Evolutionary conservation across 2,329 filamentous ascomycete genomes (phyloP).

Genomic region (Scedosporium boydii): DNA sequence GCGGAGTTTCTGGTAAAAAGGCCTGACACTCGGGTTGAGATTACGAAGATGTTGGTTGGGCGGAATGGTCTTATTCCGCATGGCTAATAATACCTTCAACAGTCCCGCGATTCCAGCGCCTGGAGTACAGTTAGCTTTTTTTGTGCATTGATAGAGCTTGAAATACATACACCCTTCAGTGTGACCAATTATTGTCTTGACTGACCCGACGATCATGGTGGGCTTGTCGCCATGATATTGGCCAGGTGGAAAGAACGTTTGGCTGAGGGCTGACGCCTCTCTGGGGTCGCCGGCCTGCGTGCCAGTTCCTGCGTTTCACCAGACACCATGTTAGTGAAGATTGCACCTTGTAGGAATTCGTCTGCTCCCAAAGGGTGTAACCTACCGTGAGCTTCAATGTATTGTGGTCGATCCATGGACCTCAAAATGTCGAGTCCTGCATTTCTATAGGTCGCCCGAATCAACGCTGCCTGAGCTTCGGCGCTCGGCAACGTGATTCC

Average conservation of each 20-base stretch:
- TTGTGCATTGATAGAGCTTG: too few relatives aligned
- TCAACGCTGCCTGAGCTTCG: conserved; percentile 21
- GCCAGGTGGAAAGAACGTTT: not conserved
- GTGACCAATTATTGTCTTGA: conserved; percentile 19
- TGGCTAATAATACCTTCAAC: conserved; percentile 16
- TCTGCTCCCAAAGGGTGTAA: too few relatives aligned
- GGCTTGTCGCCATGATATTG: conserved; percentile 13
- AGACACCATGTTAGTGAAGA: too few relatives aligned
- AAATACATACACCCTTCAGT: conserved; percentile 10
- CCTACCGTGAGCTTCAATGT: too few relatives aligned
- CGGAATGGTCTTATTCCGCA: conserved; percentile 14
- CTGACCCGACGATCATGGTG: conserved; percentile 18
- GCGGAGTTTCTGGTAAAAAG: too few relatives aligned
- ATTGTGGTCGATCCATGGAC: conserved; percentile 13
- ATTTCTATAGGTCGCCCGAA: conserved; percentile 19
- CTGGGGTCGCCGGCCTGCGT: conserved; percentile 19
- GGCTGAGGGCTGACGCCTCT: conserved; percentile 17
- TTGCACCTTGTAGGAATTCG: too few relatives aligned
- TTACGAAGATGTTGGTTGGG: conserved; percentile 15
- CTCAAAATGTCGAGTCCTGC: conserved; percentile 16
- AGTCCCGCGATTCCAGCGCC: conserved; percentile 15
- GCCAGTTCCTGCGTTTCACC: conserved; percentile 11
- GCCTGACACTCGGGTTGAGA: conserved; percentile 14
- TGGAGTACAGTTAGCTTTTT: too few relatives aligned
- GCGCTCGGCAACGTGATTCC: conserved; percentile 28